A percentile compares a stretch with the other conserved stretches of the same genome.
These are phyloP conservation scores for Phytophthora colocasiae DNA, from an alignment of 352 stramenopile genomes.

Conservation along the genomic window DNA sequence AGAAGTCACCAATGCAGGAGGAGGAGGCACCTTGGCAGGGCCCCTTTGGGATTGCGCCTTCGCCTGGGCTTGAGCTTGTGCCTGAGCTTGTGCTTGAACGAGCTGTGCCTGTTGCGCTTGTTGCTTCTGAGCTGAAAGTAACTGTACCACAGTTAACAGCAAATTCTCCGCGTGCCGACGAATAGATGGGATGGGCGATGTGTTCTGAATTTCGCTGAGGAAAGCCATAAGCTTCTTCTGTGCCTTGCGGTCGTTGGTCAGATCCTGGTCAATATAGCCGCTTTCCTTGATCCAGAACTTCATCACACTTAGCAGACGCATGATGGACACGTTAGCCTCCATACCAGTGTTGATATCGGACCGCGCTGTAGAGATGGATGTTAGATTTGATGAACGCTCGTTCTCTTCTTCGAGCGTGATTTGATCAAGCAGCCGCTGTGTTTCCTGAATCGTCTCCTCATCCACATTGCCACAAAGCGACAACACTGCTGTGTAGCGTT, in stretches of 20 bases:
- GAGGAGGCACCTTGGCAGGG: slow-evolving; percentile 18
- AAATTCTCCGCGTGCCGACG: slow-evolving; percentile 77
- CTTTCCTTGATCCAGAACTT: slow-evolving; percentile 93
- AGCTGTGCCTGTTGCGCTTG: slow-evolving; percentile 34
- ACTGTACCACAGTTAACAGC: slow-evolving; percentile 63
- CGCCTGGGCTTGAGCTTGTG: slow-evolving; percentile 26
- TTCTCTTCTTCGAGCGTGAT: slow-evolving; percentile 69
- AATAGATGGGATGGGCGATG: slow-evolving; percentile 79
- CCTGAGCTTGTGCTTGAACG: slow-evolving; percentile 15
- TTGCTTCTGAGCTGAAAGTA: slow-evolving; percentile 64
- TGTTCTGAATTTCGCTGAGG: slow-evolving; percentile 79
- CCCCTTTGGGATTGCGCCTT: slow-evolving; percentile 31
- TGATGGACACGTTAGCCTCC: slow-evolving; percentile 88
- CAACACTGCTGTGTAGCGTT: slow-evolving; percentile 82
- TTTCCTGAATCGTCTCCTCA: slow-evolving; percentile 61
- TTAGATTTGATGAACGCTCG: slow-evolving; percentile 60
- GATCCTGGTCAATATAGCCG: slow-evolving; percentile 82
- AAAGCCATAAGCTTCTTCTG: slow-evolving; percentile 82
- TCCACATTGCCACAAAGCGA: slow-evolving; percentile 62
- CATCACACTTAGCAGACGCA: slow-evolving; percentile 85
- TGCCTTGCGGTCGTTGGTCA: slow-evolving; percentile 66
- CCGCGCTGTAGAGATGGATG: slow-evolving; percentile 70
- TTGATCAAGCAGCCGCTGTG: slow-evolving; percentile 69
- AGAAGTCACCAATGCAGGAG: slow-evolving; percentile 37
- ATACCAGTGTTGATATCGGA: slow-evolving; percentile 85